phyloP scores from a whole-genome alignment of 2,329 filamentous ascomycete species.

The Epichloe brachyelytri region DNA sequence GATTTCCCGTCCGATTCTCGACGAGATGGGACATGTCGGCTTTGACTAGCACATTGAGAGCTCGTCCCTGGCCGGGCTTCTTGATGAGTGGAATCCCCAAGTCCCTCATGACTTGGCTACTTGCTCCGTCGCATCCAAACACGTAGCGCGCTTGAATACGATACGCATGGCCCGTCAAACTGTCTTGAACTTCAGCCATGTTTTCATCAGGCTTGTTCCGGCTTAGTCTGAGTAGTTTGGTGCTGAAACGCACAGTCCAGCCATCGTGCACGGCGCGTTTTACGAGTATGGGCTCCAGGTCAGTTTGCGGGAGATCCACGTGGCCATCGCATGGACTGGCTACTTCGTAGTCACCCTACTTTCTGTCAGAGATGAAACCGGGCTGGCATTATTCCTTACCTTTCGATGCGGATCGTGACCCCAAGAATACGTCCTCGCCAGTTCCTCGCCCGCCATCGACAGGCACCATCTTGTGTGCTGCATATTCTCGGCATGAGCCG shows the following conservation, averaged over 20 bases:
- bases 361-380: neutral
- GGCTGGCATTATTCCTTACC: constrained; percentile 13
- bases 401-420: constrained; percentile 32
- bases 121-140: constrained; percentile 40
- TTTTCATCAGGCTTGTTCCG: constrained; percentile 13
- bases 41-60: constrained; percentile 28
- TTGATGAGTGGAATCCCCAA: constrained; percentile 26
- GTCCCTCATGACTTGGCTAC: constrained; percentile 24
- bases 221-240: constrained; percentile 18
- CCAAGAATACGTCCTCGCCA: constrained; percentile 36
- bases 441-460: constrained; percentile 40
- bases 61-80: constrained; percentile 27
- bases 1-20: constrained; percentile 38
- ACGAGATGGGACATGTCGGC: constrained; percentile 37
- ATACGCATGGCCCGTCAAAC: constrained; percentile 23
- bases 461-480: constrained; percentile 38
- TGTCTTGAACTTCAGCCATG: constrained; percentile 22
- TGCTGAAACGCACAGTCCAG: constrained; percentile 25
- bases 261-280: constrained; percentile 22
- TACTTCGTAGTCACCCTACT: constrained; percentile 27
- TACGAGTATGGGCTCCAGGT: constrained; percentile 28
- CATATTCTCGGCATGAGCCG: constrained; percentile 28
- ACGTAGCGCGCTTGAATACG: constrained; percentile 36
- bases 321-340: constrained; percentile 27
- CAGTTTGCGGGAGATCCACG: constrained; percentile 30